phyloP scores from a whole-genome alignment of 768 basidiomycete genomes.

The Pisolithus orientalis region DNA sequence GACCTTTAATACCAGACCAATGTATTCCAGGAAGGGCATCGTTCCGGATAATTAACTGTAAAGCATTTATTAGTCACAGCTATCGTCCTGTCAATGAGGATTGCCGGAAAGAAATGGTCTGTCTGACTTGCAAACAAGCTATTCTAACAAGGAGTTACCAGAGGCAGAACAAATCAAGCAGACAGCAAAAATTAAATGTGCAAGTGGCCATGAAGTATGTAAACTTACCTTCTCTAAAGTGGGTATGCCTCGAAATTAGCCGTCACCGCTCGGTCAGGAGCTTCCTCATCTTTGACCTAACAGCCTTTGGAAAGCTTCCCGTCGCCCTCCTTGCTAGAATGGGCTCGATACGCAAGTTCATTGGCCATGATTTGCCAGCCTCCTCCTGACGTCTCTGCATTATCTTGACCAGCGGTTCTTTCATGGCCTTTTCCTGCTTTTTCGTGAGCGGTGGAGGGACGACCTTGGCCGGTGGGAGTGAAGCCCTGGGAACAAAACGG shows the following conservation, averaged over 20 bases:
- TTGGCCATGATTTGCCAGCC: conserved; percentile 36
- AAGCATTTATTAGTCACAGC: no score
- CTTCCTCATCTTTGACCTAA: conserved; percentile 34
- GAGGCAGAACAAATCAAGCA: no score
- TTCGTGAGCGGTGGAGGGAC: conserved; percentile 28
- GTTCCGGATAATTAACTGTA: neutral
- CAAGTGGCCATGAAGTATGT: neutral
- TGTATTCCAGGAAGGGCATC: neutral
- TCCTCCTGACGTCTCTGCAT: conserved; percentile 35
- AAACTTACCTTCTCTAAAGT: neutral
- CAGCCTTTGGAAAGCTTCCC: conserved; percentile 31
- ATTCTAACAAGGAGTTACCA: no score
- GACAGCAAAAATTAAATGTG: neutral
- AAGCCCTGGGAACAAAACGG: conserved; percentile 34
- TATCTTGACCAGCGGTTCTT: conserved; percentile 34
- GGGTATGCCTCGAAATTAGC: neutral
- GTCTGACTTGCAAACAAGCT: no score
- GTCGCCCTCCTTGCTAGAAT: conserved; percentile 34
- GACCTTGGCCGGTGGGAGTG: conserved; percentile 17
- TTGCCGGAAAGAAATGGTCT: no score
- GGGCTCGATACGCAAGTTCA: conserved; percentile 47
- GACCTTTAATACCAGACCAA: neutral
- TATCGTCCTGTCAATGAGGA: no score
- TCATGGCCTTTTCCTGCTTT: conserved; percentile 20
- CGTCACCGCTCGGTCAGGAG: conserved; percentile 31